A percentile compares a stretch with the other conserved stretches of the same genome.
Evolutionary conservation across 805 yeast species (phyloP).

Genomic region (Kuraishia capsulata): DNA sequence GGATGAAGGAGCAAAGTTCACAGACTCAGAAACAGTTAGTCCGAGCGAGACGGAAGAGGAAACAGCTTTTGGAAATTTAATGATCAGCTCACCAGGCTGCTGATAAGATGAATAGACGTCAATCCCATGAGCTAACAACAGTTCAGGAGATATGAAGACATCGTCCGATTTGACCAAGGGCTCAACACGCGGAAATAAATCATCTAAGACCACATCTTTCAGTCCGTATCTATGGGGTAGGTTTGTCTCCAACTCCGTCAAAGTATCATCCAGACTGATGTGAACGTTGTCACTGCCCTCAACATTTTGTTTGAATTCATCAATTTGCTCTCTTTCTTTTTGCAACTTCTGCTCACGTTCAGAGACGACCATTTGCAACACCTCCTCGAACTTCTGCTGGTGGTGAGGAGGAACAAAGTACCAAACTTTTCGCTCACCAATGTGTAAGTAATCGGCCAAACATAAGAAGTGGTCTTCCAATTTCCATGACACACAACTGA

Average conservation of each 20-base stretch:
- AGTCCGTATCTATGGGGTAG: conserved; percentile 17
- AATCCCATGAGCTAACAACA: conserved; percentile 29
- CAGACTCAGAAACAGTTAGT: conserved; percentile 44
- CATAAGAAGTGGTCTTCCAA: conserved; percentile 55
- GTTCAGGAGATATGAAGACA: conserved; percentile 37
- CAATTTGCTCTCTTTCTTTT: too few species aligned
- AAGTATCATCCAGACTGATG: not conserved
- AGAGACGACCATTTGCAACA: too few species aligned
- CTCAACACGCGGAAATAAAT: not conserved
- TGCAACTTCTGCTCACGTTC: too few species aligned
- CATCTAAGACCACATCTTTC: conserved; percentile 17
- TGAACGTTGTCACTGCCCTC: not conserved
- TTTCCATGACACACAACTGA: conserved; percentile 47
- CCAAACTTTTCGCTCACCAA: conserved; percentile 52
- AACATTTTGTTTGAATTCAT: not conserved
- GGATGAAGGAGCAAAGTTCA: conserved; percentile 42
- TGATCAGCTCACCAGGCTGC: conserved; percentile 50
- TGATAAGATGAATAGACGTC: conserved; percentile 39
- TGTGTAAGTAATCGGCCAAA: conserved; percentile 40
- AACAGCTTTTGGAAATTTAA: conserved; percentile 49
- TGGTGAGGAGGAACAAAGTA: conserved; percentile 53
- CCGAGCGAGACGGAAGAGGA: conserved; percentile 46
- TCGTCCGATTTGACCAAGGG: conserved; percentile 25
- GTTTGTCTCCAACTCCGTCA: conserved; percentile 1
- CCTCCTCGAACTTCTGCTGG: conserved; percentile 38